Percentiles rank a stretch among this genome's conserved stretches.
phyloP scores from a whole-genome alignment of 306 rosid species.

The Prinsepia uniflora region DNA sequence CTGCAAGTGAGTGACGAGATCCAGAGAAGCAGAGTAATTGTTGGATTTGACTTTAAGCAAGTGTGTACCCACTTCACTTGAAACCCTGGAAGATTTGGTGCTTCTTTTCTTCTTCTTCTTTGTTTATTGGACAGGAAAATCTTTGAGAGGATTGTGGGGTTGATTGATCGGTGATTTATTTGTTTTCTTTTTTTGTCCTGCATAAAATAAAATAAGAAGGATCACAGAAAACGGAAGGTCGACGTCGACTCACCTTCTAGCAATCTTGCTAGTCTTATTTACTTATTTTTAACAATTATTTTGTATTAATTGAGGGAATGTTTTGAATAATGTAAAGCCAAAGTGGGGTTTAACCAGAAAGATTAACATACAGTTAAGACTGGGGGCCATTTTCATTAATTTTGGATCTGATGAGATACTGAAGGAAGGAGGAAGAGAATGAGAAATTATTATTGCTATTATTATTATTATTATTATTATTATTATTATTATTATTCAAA shows the following conservation, averaged over 20 bases:
- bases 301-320: not conserved
- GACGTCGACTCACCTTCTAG: too few species aligned
- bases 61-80: constrained; percentile 23
- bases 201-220: not conserved
- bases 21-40: constrained; percentile 37
- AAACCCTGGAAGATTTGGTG: constrained; percentile 17
- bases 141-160: constrained; percentile 43
- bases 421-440: not conserved
- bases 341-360: not conserved
- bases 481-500: not conserved
- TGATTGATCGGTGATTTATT: constrained; percentile 27
- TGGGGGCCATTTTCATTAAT: not conserved
- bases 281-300: not conserved
- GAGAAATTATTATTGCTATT: not conserved
- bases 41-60: constrained; percentile 55
- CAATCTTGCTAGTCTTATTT: not conserved
- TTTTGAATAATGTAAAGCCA: not conserved
- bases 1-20: constrained; percentile 28
- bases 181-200: constrained; percentile 3
- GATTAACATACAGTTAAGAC: not conserved
- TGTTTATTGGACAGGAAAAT: constrained; percentile 40
- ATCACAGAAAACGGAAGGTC: too few species aligned
- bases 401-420: not conserved
- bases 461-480: not conserved
- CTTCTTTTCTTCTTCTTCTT: not conserved